phyloP scores from a whole-genome alignment of 2,329 filamentous ascomycete species.

The Hypoxylon sp. region DNA sequence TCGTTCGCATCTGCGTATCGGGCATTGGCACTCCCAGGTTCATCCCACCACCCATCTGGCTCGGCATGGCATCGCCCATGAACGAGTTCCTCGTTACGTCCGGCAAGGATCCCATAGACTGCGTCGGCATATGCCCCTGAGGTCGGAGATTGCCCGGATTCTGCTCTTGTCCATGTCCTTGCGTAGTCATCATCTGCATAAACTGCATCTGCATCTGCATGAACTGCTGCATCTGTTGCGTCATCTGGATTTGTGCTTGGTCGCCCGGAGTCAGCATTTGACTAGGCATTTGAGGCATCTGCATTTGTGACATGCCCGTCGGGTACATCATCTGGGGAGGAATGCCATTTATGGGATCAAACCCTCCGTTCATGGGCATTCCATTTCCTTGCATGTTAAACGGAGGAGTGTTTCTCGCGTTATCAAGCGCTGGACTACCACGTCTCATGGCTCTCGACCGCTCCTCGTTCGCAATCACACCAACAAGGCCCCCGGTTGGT shows the following conservation, averaged over 20 bases:
- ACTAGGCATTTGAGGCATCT: too few species aligned
- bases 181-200: constrained; percentile 79
- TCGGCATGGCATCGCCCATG: constrained; percentile 41
- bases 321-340: constrained; percentile 61
- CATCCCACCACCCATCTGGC: constrained; percentile 53
- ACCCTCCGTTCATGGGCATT: constrained; percentile 49
- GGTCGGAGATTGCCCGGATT: constrained; percentile 39
- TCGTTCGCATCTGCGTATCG: constrained; percentile 67
- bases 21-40: constrained; percentile 55
- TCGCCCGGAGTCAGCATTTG: constrained; percentile 66
- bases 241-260: constrained; percentile 80
- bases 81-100: constrained; percentile 45
- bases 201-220: constrained; percentile 97
- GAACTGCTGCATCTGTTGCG: constrained; percentile 83
- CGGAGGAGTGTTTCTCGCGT: constrained; percentile 50
- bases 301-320: constrained; percentile 47
- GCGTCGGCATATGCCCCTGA: constrained; percentile 51
- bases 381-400: constrained; percentile 46
- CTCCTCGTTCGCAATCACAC: constrained; percentile 87
- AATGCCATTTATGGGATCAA: constrained; percentile 60
- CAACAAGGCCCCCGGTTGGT: constrained; percentile 81
- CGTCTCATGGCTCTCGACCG: constrained; percentile 78
- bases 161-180: constrained; percentile 46
- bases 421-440: constrained; percentile 75
- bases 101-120: constrained; percentile 54